These are phyloP conservation scores for Eruca vesicaria DNA, from an alignment of 441 rosid genomes.

Conservation along the genomic window DNA sequence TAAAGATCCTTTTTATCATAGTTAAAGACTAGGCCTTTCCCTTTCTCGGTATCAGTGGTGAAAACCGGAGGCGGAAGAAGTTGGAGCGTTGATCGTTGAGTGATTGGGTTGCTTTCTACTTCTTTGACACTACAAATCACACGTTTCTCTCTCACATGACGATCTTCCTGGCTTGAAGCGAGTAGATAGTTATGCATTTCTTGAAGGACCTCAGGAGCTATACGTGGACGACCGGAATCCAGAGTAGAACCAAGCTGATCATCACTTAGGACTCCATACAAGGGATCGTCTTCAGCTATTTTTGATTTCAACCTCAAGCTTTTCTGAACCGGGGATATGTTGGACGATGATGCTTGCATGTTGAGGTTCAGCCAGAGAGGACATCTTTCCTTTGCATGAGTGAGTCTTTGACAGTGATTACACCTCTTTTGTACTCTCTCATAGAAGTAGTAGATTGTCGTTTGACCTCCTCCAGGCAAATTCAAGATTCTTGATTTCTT, in stretches of 20 bases:
- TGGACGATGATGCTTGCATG: too few relatives aligned
- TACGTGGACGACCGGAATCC: not conserved
- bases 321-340: too few relatives aligned
- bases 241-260: not conserved
- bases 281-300: not conserved
- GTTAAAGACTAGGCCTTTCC: too few relatives aligned
- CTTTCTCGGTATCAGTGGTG: too few relatives aligned
- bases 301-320: too few relatives aligned
- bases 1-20: too few relatives aligned
- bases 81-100: not conserved
- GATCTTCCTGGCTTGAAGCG: not conserved
- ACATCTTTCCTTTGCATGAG: not conserved
- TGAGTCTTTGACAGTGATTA: not conserved
- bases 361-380: not conserved
- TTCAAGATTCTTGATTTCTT: not conserved
- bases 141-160: not conserved
- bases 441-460: not conserved
- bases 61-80: too few relatives aligned
- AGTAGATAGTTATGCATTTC: not conserved
- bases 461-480: not conserved
- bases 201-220: not conserved
- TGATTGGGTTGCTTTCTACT: not conserved
- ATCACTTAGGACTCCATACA: not conserved
- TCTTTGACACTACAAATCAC: not conserved
- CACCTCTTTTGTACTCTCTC: not conserved